A percentile compares a stretch with the other conserved stretches of the same genome.
These are phyloP conservation scores for Medicago lupulina DNA, from an alignment of 306 rosid genomes.

Conservation along the genomic window DNA sequence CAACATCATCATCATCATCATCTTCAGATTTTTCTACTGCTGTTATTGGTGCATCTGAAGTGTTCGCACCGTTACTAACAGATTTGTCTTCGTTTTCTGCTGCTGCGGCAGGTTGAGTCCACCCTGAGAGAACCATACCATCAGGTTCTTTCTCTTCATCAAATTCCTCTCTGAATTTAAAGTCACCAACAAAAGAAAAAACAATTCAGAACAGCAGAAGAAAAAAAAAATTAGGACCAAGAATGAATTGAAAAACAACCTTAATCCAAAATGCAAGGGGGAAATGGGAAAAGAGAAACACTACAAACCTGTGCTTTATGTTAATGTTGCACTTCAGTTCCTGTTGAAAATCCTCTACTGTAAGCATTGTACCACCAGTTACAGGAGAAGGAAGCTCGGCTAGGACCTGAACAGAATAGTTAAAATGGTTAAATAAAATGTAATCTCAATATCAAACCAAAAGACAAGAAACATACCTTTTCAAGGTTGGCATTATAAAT, in stretches of 20 bases:
- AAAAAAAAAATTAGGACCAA: neutral
- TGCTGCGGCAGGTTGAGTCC: slow-evolving; percentile 68
- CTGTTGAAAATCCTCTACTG: slow-evolving; percentile 87
- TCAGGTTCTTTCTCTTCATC: slow-evolving; percentile 99
- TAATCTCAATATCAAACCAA: slow-evolving; percentile 14
- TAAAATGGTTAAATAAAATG: slow-evolving; percentile 32
- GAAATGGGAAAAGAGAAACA: neutral
- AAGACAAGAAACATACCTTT: slow-evolving; percentile 61
- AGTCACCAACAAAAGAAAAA: slow-evolving; percentile 24
- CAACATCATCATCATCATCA: slow-evolving; percentile 52
- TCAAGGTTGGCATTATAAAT: slow-evolving; percentile 86
- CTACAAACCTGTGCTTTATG: slow-evolving; percentile 81
- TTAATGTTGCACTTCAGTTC: slow-evolving; percentile 84
- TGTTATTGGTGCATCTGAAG: slow-evolving; percentile 46
- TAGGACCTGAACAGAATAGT: slow-evolving; percentile 60
- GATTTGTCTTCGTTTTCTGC: slow-evolving; percentile 61
- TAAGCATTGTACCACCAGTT: slow-evolving; percentile 75
- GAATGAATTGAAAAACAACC: neutral
- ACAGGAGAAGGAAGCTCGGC: slow-evolving; percentile 88
- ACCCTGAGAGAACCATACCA: slow-evolving; percentile 90
- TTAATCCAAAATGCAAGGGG: slow-evolving; percentile 1
- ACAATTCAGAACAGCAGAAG: neutral
- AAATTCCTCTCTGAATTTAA: slow-evolving; percentile 75
- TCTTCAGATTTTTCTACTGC: slow-evolving; percentile 46
- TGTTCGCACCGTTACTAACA: slow-evolving; percentile 62